Conservation (phyloP, 139 green algal species). For the Chlamydomonas sphaeroides region DNA sequence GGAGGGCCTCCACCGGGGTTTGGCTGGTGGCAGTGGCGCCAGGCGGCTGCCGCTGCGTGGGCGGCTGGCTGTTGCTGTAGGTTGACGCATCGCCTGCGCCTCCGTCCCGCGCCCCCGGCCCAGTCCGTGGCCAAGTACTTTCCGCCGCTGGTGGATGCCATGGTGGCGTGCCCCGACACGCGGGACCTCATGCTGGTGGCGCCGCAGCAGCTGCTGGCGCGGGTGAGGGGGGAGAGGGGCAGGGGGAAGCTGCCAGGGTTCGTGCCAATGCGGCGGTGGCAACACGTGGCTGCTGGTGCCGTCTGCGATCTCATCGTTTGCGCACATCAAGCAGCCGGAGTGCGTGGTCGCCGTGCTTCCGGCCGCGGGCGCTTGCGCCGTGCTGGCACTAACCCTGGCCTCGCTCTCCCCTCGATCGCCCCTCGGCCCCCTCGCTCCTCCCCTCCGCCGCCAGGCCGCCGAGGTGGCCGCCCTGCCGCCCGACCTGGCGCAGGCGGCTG, state of each 20-base stretch:
- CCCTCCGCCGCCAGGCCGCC: not conserved
- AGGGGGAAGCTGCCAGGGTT: not conserved
- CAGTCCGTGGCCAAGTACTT: conserved; percentile 38
- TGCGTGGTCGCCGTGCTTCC: too few relatives aligned
- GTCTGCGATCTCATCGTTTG: too few relatives aligned
- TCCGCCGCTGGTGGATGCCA: conserved; percentile 22
- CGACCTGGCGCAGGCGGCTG: conserved; percentile 25
- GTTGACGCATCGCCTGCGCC: not conserved
- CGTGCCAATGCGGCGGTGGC: too few relatives aligned
- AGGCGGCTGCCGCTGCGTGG: too few relatives aligned
- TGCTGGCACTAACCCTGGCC: too few relatives aligned
- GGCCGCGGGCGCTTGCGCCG: too few relatives aligned
- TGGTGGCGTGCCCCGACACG: conserved; percentile 1
- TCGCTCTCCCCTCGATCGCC: not conserved
- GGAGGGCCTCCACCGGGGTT: too few relatives aligned
- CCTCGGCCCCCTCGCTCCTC: too few relatives aligned
- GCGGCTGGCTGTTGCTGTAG: too few relatives aligned
- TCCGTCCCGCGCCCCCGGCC: not conserved
- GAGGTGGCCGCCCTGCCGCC: conserved; percentile 8
- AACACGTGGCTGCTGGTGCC: too few relatives aligned
- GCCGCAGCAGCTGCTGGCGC: conserved; percentile 7
- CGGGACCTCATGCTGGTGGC: conserved; percentile 22
- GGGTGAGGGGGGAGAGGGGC: not conserved
- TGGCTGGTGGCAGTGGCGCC: too few relatives aligned
- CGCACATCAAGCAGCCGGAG: too few relatives aligned